These are phyloP conservation scores for Kluyveromyces dobzhanskii DNA, from an alignment of 805 yeast species.

Conservation along the genomic window DNA sequence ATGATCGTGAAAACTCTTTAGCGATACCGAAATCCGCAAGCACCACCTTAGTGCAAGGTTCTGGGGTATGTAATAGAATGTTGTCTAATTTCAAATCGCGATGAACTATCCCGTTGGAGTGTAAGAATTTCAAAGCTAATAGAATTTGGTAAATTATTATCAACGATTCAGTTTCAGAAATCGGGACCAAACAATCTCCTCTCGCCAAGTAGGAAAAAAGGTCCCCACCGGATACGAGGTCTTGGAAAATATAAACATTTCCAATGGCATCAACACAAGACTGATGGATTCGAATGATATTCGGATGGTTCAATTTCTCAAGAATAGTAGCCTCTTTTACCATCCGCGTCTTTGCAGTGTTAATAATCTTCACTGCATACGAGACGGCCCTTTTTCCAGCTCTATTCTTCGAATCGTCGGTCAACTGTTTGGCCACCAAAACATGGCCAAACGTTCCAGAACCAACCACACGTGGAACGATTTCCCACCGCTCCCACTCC, in stretches of 20 bases:
- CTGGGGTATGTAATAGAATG: constrained; percentile 45
- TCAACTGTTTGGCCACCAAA: constrained; percentile 11
- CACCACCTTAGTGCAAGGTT: constrained; percentile 43
- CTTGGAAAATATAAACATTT: constrained; percentile 39
- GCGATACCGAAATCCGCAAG: constrained; percentile 67
- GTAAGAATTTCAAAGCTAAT: constrained; percentile 48
- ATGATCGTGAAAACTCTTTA: constrained; percentile 22
- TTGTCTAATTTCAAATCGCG: constrained; percentile 64
- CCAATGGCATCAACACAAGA: constrained; percentile 21
- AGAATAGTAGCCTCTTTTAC: constrained; percentile 39
- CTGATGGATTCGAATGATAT: constrained; percentile 39
- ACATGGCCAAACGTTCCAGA: constrained; percentile 55
- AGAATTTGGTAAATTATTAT: constrained; percentile 48
- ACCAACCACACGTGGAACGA: constrained; percentile 38
- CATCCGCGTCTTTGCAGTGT: constrained; percentile 21
- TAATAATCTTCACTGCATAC: constrained; percentile 45
- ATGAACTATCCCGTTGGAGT: constrained; percentile 47
- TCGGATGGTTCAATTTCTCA: constrained; percentile 36
- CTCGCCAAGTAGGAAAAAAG: constrained; percentile 45
- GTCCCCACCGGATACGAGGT: constrained; percentile 49
- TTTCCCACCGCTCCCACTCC: constrained; percentile 33
- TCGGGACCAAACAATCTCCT: constrained; percentile 32
- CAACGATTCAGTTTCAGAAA: constrained; percentile 48
- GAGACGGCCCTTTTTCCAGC: constrained; percentile 30
- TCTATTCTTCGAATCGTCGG: neutral